A percentile compares a stretch with the other conserved stretches of the same genome.
phyloP scores from a whole-genome alignment of 2,329 filamentous ascomycete species.

The Fusarium sp. region DNA sequence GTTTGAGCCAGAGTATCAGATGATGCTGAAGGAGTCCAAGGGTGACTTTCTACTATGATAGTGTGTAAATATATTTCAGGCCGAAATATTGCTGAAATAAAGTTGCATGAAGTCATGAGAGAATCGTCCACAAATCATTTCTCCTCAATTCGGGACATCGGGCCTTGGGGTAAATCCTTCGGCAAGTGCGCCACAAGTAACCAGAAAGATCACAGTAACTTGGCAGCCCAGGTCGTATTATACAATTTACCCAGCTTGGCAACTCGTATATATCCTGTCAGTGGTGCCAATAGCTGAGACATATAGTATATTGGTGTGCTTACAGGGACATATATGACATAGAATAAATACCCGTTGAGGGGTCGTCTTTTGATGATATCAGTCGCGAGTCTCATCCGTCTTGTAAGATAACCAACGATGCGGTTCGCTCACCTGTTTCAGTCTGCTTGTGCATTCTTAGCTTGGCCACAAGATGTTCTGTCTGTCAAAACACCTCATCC shows the following conservation, averaged over 20 bases:
- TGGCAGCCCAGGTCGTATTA: neutral
- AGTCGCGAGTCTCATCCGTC: neutral
- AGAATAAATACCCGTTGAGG: neutral
- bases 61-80: neutral
- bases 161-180: constrained; percentile 11
- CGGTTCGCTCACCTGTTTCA: neutral
- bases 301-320: neutral
- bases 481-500: neutral
- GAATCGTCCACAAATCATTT: neutral
- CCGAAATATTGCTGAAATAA: neutral
- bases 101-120: neutral
- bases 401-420: neutral
- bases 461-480: neutral
- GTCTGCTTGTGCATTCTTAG: neutral
- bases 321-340: neutral
- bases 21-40: constrained; percentile 25
- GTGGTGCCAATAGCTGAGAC: neutral
- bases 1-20: constrained; percentile 43
- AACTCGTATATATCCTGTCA: neutral
- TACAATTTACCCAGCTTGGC: neutral
- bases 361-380: neutral
- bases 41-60: constrained; percentile 37
- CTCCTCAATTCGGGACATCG: neutral
- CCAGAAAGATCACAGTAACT: neutral
- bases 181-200: neutral